A percentile compares a stretch with the other conserved stretches of the same genome.
Evolutionary conservation across 2,329 filamentous ascomycete species (phyloP).

Genomic region (Aspergillus felis): DNA sequence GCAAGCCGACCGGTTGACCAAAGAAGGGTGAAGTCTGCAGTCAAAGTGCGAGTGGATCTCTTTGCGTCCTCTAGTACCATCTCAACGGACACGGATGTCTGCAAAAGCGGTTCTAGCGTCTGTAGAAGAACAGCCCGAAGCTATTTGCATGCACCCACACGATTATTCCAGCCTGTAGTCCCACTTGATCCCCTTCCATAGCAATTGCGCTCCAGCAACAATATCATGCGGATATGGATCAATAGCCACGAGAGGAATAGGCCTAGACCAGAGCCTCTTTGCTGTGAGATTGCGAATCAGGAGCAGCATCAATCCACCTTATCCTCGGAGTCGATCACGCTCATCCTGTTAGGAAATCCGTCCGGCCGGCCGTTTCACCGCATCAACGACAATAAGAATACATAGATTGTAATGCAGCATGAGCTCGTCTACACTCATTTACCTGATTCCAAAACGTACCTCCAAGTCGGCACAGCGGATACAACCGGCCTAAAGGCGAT

Average conservation of each 20-base stretch:
- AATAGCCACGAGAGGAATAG: conserved; percentile 25
- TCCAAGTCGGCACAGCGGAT: conserved; percentile 11
- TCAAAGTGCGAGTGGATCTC: background rate
- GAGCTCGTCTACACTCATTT: conserved; percentile 16
- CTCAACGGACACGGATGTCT: conserved; percentile 27
- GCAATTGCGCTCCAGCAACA: conserved; percentile 25
- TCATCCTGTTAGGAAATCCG: conserved; percentile 22
- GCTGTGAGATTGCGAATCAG: conserved; percentile 18
- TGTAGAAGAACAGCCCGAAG: conserved; percentile 22
- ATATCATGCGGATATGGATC: conserved; percentile 31
- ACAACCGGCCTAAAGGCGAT: conserved; percentile 14
- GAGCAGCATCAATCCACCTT: conserved; percentile 22
- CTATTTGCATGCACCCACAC: conserved; percentile 19
- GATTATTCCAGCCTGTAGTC: conserved; percentile 21
- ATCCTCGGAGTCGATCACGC: conserved; percentile 18
- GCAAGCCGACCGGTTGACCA: background rate
- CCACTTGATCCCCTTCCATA: conserved; percentile 24
- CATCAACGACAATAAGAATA: conserved; percentile 26
- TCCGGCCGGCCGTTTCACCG: conserved; percentile 21
- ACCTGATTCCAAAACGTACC: conserved; percentile 6
- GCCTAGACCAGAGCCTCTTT: background rate
- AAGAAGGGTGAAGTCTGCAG: too few species aligned
- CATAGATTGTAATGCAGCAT: conserved; percentile 27
- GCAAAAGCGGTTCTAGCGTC: conserved; percentile 24
- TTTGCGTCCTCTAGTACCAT: conserved; percentile 15